Base-by-base conservation (phyloP, 495 filamentous ascomycete species). In the Lasiosphaeria hispida region DNA sequence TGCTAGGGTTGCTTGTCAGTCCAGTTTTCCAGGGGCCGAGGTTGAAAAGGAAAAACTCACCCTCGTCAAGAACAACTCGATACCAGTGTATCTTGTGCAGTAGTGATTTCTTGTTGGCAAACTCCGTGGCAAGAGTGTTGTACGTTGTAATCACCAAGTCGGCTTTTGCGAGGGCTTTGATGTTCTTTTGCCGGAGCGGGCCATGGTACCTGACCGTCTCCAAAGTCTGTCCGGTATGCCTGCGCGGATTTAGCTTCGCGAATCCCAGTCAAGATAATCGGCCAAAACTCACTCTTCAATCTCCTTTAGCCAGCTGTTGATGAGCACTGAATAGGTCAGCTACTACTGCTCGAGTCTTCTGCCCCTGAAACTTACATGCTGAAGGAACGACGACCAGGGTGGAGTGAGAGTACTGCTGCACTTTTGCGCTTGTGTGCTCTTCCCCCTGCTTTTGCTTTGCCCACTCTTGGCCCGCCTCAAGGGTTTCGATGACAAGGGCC, bases 311-410 rank as follows among this genome's bases (percentile, higher is more conserved):
- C 70, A 72, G 18, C 57, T 53, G 9, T 66, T 63, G 42, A 71
- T 65, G 9, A 68, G 42, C 6, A 63, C 63, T 65, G 41, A 17
- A 8, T 6, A 30, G 9, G 19, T 48, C 7, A 47, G 10, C 10
- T 38, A 2, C 34, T 7, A 10, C 3, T 10, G 38, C 15, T 17
- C 9, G 17, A 33, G 10, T 14, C 17, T 35, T 8, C n/a, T 7
- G 19, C 43, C 7, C 14, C 19, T 1, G 14, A 42, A 14, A 42
- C 63, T 57, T 57, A 65, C 75, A 43, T 10, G 70, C 65, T 13
- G 72, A 72, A 4, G 77, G 72, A 1, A 71, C 71, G 48, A 80
- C 56, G 0, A 80, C 64, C n/a, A 80, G 61, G 8, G 77, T 80
- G 4, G 77, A 62, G 45, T 64, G 69, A 13, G 74, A 60, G n/a